phyloP scores from a whole-genome alignment of 169 alveolate species.

The Ichthyophthirius multifiliis region DNA sequence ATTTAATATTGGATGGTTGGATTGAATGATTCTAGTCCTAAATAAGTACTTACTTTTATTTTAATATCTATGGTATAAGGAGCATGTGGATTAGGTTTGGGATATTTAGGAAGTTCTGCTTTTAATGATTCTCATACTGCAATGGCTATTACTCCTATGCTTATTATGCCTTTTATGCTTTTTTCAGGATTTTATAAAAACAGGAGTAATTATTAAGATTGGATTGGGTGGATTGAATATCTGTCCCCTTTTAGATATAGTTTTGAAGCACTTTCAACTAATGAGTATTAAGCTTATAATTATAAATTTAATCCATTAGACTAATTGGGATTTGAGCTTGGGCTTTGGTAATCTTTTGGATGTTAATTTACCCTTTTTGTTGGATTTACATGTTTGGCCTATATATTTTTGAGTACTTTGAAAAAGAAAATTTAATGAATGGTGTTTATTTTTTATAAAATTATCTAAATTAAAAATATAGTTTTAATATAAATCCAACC shows the following conservation, averaged over 20 bases:
- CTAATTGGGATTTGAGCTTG: background rate
- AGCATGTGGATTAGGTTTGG: slow-evolving; percentile 14
- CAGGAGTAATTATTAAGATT: slow-evolving; percentile 14
- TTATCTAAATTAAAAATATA: no score
- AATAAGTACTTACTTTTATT: background rate
- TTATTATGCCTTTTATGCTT: slow-evolving; percentile 41
- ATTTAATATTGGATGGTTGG: background rate
- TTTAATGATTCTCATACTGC: slow-evolving; percentile 35
- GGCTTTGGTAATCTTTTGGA: background rate
- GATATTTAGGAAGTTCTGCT: slow-evolving; percentile 2
- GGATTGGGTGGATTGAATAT: slow-evolving; percentile 47
- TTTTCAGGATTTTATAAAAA: slow-evolving; percentile 56
- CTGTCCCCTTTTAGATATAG: slow-evolving; percentile 65
- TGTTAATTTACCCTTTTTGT: background rate
- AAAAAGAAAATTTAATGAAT: background rate
- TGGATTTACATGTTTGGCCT: background rate
- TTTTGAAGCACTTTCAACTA: slow-evolving; percentile 12
- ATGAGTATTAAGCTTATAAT: background rate
- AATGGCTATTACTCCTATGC: slow-evolving; percentile 21
- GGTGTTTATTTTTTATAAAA: no score
- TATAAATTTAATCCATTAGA: background rate
- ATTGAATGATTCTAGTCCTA: background rate
- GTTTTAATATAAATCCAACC: no score
- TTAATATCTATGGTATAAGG: background rate
- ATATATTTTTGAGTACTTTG: background rate